These are phyloP conservation scores for Lichtheimia corymbifera DNA, from an alignment of 371 early-diverging fungal genomes.

Conservation along the genomic window DNA sequence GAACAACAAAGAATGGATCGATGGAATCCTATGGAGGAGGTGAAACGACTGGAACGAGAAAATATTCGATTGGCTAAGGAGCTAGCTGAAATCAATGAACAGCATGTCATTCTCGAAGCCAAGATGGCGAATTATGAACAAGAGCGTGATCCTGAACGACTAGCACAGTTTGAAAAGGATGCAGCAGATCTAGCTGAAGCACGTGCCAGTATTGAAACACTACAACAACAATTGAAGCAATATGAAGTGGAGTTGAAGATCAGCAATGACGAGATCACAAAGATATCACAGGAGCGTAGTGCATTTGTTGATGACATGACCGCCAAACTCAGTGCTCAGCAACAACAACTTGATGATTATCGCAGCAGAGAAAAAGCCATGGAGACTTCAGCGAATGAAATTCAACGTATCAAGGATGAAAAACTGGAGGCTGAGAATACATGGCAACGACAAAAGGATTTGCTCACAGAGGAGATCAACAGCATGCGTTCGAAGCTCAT, in stretches of 20 bases:
- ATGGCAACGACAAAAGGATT: neutral
- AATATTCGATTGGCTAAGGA: neutral
- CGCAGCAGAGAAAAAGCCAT: neutral
- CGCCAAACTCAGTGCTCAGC: neutral
- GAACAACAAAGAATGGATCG: too few species aligned
- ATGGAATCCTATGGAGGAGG: too few species aligned
- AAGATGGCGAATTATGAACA: neutral
- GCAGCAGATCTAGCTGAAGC: neutral
- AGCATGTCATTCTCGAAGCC: neutral
- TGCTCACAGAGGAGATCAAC: neutral
- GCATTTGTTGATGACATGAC: neutral
- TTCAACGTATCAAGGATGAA: neutral
- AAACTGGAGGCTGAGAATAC: neutral
- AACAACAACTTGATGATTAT: neutral
- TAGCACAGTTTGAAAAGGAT: neutral
- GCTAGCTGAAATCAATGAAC: neutral
- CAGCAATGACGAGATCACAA: neutral
- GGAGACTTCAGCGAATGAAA: conserved; percentile 2
- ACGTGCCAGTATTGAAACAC: neutral
- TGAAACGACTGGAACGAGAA: neutral
- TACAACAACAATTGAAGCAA: neutral
- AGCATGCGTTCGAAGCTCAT: neutral
- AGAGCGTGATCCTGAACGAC: neutral
- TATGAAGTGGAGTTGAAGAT: neutral
- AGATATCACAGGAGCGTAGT: neutral